Conservation (phyloP, 495 filamentous ascomycete genomes). For the Penicillium longicatenatum region DNA sequence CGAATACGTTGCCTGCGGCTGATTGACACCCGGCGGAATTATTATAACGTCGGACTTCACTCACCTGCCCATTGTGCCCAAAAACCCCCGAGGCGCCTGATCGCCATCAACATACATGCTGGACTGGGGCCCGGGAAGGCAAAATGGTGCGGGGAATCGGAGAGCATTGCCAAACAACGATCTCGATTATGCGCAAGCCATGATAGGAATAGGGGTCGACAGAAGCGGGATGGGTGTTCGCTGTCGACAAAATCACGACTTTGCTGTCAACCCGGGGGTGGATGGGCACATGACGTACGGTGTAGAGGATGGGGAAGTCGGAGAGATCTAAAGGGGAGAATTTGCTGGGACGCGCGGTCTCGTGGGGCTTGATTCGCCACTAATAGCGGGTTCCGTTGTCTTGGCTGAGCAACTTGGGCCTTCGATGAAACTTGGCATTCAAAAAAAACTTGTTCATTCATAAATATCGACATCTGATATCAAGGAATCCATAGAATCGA, state of each 20-base stretch:
- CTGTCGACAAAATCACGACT: constrained; percentile 7
- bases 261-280: neutral
- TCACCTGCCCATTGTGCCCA: constrained; percentile 24
- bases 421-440: neutral
- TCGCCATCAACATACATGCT: constrained; percentile 26
- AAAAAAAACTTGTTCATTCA: neutral
- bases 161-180: constrained; percentile 23
- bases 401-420: neutral
- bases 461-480: neutral
- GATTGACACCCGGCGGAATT: neutral
- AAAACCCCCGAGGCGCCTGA: constrained; percentile 14
- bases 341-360: constrained; percentile 17
- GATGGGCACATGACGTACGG: constrained; percentile 10
- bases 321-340: neutral
- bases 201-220: neutral
- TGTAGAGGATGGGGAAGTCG: neutral
- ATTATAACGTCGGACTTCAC: constrained; percentile 1
- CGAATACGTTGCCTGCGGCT: neutral
- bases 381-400: neutral
- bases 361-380: constrained; percentile 11
- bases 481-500: neutral
- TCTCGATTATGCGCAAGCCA: neutral
- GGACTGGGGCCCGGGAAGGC: constrained; percentile 17
- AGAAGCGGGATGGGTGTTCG: neutral
- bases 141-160: constrained; percentile 6